Percentiles rank a stretch among this genome's conserved stretches.
Evolutionary conservation across 345 rosid genomes (phyloP).

Genomic region (Cardamine chenopodiifolia): DNA sequence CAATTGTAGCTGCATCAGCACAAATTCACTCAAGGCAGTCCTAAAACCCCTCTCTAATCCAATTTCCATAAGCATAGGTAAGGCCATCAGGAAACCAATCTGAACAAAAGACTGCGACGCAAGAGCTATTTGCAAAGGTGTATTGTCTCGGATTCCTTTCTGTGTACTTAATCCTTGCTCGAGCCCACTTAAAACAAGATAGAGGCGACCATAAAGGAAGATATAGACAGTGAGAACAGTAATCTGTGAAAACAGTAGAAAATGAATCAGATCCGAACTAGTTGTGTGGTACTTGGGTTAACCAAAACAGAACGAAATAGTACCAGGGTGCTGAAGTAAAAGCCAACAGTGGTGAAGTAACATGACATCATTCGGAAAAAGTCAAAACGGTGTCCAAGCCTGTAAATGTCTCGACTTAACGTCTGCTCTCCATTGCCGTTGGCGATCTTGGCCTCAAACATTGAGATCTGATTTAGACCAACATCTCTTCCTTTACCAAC

Average conservation of each 20-base stretch:
- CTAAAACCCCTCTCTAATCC: constrained; percentile 97
- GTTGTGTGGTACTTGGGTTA: constrained; percentile 1
- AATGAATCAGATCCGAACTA: constrained; percentile 10
- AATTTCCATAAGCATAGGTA: constrained; percentile 99
- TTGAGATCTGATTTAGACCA: constrained; percentile 99
- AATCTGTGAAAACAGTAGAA: constrained; percentile 58
- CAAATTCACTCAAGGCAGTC: constrained; percentile 89
- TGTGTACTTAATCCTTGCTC: constrained; percentile 73
- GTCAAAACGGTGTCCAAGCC: constrained; percentile 99
- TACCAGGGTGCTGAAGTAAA: constrained; percentile 98
- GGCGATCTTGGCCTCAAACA: constrained; percentile 99
- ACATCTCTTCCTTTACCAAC: constrained; percentile 99
- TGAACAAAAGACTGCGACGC: constrained; percentile 99
- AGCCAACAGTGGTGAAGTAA: constrained; percentile 97
- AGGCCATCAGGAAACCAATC: constrained; percentile 93
- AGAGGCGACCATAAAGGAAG: constrained; percentile 98
- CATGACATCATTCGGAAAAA: constrained; percentile 97
- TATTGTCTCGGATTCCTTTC: constrained; percentile 82
- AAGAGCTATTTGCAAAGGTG: constrained; percentile 97
- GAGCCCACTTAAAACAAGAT: constrained; percentile 96
- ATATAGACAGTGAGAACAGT: constrained; percentile 96
- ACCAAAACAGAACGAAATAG: constrained; percentile 8
- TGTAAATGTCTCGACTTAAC: constrained; percentile 87
- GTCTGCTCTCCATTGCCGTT: constrained; percentile 99
- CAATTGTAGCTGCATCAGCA: constrained; percentile 92